Conservation (phyloP, 495 filamentous ascomycete genomes). For the Aspergillus campestris region DNA sequence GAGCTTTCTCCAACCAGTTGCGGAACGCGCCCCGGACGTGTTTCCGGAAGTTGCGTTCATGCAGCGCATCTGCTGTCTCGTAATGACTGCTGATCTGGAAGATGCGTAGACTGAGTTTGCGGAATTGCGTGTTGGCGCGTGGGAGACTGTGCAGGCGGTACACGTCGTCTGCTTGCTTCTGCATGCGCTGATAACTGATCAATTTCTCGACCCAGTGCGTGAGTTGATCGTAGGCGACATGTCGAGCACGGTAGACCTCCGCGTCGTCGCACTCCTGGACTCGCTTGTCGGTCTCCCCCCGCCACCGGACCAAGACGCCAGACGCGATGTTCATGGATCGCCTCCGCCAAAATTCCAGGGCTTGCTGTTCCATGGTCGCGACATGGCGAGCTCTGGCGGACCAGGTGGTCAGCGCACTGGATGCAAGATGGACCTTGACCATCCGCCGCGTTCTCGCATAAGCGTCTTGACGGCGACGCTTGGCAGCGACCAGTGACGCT, state of each 20-base stretch:
- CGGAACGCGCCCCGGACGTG: conserved; percentile 49
- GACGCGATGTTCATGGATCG: conserved; percentile 28
- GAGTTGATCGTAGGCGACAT: conserved; percentile 38
- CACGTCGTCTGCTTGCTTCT: conserved; percentile 40
- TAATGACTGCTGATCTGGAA: conserved; percentile 40
- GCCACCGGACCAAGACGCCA: conserved; percentile 37
- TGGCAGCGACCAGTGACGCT: conserved; percentile 40
- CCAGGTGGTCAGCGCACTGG: conserved; percentile 38
- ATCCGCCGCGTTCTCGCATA: conserved; percentile 51
- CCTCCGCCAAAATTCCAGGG: conserved; percentile 30
- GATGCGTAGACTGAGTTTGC: conserved; percentile 43
- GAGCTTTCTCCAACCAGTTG: conserved; percentile 48
- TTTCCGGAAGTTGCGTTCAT: conserved; percentile 47
- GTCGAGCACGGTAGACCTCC: conserved; percentile 30
- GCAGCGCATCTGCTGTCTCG: conserved; percentile 46
- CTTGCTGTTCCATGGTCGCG: conserved; percentile 36
- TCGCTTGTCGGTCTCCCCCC: conserved; percentile 27
- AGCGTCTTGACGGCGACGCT: conserved; percentile 48
- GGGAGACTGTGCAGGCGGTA: conserved; percentile 40
- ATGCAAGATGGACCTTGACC: conserved; percentile 50
- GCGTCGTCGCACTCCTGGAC: conserved; percentile 34
- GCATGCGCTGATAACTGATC: conserved; percentile 31
- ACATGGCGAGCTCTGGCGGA: conserved; percentile 29
- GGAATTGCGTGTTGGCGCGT: conserved; percentile 34
- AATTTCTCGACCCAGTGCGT: conserved; percentile 38